phyloP scores from a whole-genome alignment of 75 land plant genomes.

The Sequoia sempervirens region DNA sequence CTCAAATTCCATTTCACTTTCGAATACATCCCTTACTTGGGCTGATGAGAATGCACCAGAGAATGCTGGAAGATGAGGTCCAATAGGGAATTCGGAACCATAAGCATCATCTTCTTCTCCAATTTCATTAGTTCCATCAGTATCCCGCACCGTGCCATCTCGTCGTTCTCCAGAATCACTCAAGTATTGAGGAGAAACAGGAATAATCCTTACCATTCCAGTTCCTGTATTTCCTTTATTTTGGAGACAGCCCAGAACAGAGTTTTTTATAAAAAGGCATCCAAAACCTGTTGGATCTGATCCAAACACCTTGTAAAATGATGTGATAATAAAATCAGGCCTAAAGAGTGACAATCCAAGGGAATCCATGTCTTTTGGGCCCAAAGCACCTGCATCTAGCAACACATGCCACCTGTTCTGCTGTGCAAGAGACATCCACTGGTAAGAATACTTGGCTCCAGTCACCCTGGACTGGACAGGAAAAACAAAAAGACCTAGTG shows the following conservation, averaged over 20 bases:
- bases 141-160: constrained; percentile 2
- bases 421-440: constrained; percentile 90
- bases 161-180: constrained; percentile 15
- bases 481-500: constrained; percentile 80
- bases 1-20: constrained; percentile 15
- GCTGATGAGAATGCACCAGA: constrained; percentile 14
- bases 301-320: constrained; percentile 92
- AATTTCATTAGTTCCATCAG: neutral
- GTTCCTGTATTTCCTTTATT: constrained; percentile 30
- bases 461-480: constrained; percentile 83
- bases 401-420: constrained; percentile 92
- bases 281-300: constrained; percentile 93
- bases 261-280: constrained; percentile 78
- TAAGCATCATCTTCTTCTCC: constrained; percentile 4
- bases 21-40: constrained; percentile 17
- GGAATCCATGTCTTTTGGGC: constrained; percentile 90
- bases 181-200: constrained; percentile 23
- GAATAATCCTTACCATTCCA: constrained; percentile 71
- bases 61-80: constrained; percentile 14
- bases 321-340: constrained; percentile 86
- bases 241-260: constrained; percentile 41
- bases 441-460: constrained; percentile 81
- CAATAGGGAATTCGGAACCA: neutral
- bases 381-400: constrained; percentile 88
- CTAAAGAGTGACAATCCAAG: constrained; percentile 80